A percentile compares a stretch with the other conserved stretches of the same genome.
phyloP scores from a whole-genome alignment of 192 early-diverging fungal genomes.

The Pilaira anomala region DNA sequence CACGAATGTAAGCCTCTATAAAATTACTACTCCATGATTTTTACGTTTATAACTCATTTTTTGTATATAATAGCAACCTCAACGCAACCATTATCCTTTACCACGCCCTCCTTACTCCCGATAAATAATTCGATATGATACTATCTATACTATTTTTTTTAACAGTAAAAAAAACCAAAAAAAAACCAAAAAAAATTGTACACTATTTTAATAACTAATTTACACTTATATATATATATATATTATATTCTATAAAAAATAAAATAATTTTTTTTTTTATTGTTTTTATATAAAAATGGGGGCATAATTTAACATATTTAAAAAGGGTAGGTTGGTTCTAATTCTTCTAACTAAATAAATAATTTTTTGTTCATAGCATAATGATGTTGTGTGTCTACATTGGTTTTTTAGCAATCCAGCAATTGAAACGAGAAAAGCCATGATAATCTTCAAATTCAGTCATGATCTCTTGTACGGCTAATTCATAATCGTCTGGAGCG shows the following conservation, averaged over 20 bases:
- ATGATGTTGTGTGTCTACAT: neutral
- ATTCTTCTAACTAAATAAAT: neutral
- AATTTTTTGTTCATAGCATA: too few species aligned
- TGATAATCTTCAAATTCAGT: slow-evolving; percentile 39
- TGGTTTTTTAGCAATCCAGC: slow-evolving; percentile 32
- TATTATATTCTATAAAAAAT: too few species aligned
- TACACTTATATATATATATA: too few species aligned
- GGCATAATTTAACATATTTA: too few species aligned
- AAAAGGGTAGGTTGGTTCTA: too few species aligned
- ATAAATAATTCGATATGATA: slow-evolving; percentile 1
- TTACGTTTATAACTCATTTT: neutral
- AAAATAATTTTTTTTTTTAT: neutral
- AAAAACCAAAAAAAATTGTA: too few species aligned
- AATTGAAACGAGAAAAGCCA: slow-evolving; percentile 28
- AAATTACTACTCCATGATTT: neutral
- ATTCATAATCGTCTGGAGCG: slow-evolving; percentile 30
- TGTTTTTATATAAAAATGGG: neutral
- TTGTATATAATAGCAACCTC: neutral
- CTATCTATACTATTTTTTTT: too few species aligned
- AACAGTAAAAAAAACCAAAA: too few species aligned
- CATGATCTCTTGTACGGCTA: slow-evolving; percentile 30
- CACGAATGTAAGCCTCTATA: neutral
- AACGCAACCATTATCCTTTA: neutral
- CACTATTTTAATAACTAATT: too few species aligned
- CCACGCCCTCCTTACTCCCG: neutral